These are phyloP conservation scores for Pisolithus thermaeus DNA, from an alignment of 1,284 basidiomycete genomes.

Conservation along the genomic window DNA sequence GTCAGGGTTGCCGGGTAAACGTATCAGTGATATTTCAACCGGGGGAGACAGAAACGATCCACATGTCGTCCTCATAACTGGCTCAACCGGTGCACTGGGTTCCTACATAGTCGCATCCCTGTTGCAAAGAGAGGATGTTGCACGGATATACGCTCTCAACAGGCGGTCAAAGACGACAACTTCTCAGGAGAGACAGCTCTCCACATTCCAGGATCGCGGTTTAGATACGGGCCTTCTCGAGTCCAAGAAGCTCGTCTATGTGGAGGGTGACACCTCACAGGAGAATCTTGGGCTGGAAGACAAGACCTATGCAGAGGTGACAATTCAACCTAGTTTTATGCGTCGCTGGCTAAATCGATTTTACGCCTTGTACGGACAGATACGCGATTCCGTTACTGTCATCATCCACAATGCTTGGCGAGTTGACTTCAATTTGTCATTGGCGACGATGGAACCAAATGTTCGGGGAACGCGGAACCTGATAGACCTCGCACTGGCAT, in stretches of 20 bases:
- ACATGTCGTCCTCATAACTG: conserved; percentile 24
- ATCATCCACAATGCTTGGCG: conserved; percentile 31
- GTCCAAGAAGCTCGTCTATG: conserved; percentile 23
- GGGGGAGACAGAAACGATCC: not conserved
- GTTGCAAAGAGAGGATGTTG: conserved; percentile 14
- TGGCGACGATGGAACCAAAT: conserved; percentile 30
- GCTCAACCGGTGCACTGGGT: conserved; percentile 28
- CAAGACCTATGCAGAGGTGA: conserved; percentile 16
- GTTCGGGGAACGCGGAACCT: conserved; percentile 24
- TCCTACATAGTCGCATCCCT: conserved; percentile 23
- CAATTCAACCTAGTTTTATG: not conserved
- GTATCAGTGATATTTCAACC: not conserved
- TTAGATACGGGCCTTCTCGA: conserved; percentile 25
- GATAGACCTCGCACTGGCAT: conserved; percentile 29
- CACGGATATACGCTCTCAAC: conserved; percentile 29
- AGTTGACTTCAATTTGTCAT: conserved; percentile 32
- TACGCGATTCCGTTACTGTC: conserved; percentile 19
- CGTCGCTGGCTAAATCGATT: too few species aligned
- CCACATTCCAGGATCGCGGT: conserved; percentile 25
- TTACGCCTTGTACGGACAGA: conserved; percentile 1
- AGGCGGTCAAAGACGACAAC: conserved; percentile 15
- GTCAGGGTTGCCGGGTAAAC: conserved; percentile 1
- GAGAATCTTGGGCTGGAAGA: conserved; percentile 23
- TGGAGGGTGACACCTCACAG: conserved; percentile 24
- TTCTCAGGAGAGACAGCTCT: conserved; percentile 21